phyloP scores from a whole-genome alignment of 805 yeast species.

The Sugiyamaella valdiviana region DNA sequence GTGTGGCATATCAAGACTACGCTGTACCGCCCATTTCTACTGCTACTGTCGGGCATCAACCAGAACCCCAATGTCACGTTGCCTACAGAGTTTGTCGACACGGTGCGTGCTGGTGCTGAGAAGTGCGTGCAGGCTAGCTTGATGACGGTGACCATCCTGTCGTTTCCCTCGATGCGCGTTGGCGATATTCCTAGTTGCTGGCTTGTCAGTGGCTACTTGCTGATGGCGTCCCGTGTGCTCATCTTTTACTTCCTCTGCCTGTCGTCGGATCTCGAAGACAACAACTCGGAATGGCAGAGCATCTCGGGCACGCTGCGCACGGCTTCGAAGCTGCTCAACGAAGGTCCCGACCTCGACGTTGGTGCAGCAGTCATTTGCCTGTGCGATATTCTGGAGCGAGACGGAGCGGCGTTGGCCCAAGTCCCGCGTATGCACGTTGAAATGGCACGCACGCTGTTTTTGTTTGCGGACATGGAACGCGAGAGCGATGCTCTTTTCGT shows the following conservation, averaged over 20 bases:
- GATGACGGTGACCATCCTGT: neutral
- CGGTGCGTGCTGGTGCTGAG: constrained; percentile 4
- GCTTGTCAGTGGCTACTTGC: constrained; percentile 2
- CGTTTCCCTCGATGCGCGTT: neutral
- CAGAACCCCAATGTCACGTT: neutral
- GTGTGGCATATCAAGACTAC: constrained; percentile 1
- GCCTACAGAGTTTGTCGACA: neutral
- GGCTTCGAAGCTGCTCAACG: neutral
- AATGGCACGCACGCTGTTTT: neutral
- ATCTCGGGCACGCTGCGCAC: neutral
- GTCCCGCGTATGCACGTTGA: neutral
- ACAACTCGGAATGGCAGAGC: neutral
- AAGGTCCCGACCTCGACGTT: neutral
- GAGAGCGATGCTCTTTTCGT: neutral
- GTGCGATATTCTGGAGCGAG: neutral
- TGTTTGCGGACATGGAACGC: neutral
- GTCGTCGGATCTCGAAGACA: neutral
- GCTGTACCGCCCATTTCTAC: constrained; percentile 7
- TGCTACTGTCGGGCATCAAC: constrained; percentile 1
- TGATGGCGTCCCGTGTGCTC: constrained; percentile 1
- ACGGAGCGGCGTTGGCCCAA: neutral
- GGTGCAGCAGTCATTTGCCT: neutral
- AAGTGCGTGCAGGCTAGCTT: neutral
- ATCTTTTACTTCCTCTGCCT: constrained; percentile 4
- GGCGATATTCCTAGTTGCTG: constrained; percentile 5